Conservation (phyloP, 2,329 filamentous ascomycete genomes). For the Aspergillus sp. region DNA sequence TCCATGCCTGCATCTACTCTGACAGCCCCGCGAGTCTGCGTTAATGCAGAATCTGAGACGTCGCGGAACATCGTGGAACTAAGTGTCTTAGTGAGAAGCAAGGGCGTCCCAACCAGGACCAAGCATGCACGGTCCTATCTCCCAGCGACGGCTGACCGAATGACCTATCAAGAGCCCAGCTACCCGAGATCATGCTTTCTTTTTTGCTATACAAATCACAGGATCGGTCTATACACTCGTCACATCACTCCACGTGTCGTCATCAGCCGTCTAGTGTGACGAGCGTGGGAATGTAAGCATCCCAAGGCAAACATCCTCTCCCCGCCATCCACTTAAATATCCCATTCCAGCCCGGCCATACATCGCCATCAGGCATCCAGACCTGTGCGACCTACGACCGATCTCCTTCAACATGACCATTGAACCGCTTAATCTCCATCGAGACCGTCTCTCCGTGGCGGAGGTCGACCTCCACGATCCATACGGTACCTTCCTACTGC, state of each 20-base stretch:
- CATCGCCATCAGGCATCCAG: not conserved
- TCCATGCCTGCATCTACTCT: too few species aligned
- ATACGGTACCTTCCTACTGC: not conserved
- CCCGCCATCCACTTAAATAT: not conserved
- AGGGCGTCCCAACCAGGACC: too few species aligned
- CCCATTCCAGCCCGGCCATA: not conserved
- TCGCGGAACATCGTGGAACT: too few species aligned
- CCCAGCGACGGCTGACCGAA: too few species aligned
- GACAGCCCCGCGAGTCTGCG: too few species aligned
- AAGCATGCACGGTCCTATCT: too few species aligned
- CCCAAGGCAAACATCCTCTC: not conserved
- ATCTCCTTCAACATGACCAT: not conserved
- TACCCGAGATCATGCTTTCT: too few species aligned
- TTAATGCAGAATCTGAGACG: too few species aligned
- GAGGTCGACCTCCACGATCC: slow-evolving; percentile 8
- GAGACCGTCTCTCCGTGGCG: slow-evolving; percentile 4
- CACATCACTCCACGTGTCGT: not conserved
- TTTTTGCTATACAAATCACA: not conserved
- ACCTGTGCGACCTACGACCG: not conserved
- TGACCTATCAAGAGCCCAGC: too few species aligned
- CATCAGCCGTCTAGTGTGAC: not conserved
- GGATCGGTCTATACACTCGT: too few species aligned
- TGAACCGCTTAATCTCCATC: slow-evolving; percentile 4
- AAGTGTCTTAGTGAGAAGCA: too few species aligned
- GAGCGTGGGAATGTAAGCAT: not conserved